Evolutionary conservation across 352 stramenopile species (phyloP).

Genomic region (Phytophthora constricta): DNA sequence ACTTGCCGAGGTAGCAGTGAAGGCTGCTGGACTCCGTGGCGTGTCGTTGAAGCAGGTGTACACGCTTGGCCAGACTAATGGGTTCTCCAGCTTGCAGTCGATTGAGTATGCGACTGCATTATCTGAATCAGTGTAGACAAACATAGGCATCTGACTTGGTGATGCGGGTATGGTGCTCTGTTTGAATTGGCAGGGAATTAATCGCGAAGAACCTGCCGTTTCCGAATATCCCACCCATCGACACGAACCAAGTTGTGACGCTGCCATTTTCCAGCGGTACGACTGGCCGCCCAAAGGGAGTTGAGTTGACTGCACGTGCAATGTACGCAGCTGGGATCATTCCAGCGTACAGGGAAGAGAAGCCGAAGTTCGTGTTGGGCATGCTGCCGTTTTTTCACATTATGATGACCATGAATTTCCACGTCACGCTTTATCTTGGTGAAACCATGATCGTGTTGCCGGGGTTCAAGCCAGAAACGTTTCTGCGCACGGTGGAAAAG

Average conservation of each 20-base stretch:
- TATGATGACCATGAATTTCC: constrained; percentile 76
- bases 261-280: constrained; percentile 94
- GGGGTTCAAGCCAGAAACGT: constrained; percentile 83
- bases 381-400: constrained; percentile 94
- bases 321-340: constrained; percentile 80
- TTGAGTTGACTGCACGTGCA: constrained; percentile 89
- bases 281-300: constrained; percentile 88
- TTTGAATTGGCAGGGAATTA: constrained; percentile 69
- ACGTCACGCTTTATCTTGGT: constrained; percentile 70
- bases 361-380: constrained; percentile 27
- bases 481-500: constrained; percentile 71
- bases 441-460: constrained; percentile 79
- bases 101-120: too few species aligned
- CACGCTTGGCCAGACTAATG: constrained; percentile 23
- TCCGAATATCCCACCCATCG: constrained; percentile 19
- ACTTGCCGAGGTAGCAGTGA: constrained; percentile 24
- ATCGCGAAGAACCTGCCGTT: constrained; percentile 23
- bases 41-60: constrained; percentile 23
- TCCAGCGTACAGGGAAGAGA: constrained; percentile 40
- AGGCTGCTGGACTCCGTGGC: constrained; percentile 17
- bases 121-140: too few species aligned
- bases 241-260: constrained; percentile 28
- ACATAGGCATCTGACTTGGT: too few species aligned
- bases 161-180: background rate
- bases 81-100: constrained; percentile 1